Conservation (phyloP, 1,284 basidiomycete species). For the Neonothopanus nambi region DNA sequence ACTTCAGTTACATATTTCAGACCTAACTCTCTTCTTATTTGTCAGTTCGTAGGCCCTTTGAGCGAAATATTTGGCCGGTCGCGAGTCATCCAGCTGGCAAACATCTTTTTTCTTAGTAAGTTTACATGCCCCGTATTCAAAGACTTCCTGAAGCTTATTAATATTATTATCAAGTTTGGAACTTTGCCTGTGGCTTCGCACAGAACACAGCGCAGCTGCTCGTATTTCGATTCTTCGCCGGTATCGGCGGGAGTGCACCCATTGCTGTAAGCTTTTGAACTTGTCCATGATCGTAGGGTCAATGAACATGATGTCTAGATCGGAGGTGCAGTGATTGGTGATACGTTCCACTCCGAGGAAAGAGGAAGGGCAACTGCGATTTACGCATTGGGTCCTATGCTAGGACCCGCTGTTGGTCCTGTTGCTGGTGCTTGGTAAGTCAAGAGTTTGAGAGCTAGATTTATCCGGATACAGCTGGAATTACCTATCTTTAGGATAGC, state of each 20-base stretch:
- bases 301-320: conserved; percentile 36
- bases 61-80: conserved; percentile 44
- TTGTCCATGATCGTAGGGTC: too few relatives aligned
- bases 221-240: conserved; percentile 44
- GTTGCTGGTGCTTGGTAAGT: conserved; percentile 34
- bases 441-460: conserved; percentile 54
- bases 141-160: too few relatives aligned
- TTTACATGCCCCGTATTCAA: too few relatives aligned
- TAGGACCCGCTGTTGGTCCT: conserved; percentile 67
- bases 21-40: background rate
- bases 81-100: conserved; percentile 39
- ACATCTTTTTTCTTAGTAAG: conserved; percentile 39
- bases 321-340: conserved; percentile 70
- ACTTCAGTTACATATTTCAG: background rate
- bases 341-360: conserved; percentile 70
- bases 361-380: conserved; percentile 67
- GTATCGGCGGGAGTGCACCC: conserved; percentile 44
- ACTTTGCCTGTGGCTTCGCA: conserved; percentile 46
- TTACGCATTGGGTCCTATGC: conserved; percentile 62
- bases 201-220: conserved; percentile 38
- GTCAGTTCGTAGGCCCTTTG: conserved; percentile 41
- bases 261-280: conserved; percentile 30
- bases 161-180: conserved; percentile 32
- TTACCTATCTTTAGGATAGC: conserved; percentile 43
- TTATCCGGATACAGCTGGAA: background rate